Evolutionary conservation across 148 eudicot genomes (phyloP).

Genomic region (Silene uniflora): DNA sequence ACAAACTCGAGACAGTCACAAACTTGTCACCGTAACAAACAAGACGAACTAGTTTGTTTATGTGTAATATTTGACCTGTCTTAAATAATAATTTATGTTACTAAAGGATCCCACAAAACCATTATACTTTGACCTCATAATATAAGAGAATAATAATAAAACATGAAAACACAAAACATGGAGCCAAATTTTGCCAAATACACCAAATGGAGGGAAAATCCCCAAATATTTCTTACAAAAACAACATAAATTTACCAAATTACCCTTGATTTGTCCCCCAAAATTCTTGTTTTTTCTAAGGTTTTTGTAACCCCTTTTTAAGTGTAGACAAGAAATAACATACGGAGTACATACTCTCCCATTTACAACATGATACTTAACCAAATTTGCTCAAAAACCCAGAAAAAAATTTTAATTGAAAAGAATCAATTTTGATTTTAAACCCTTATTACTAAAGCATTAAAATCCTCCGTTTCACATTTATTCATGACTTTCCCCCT

Average conservation of each 20-base stretch:
- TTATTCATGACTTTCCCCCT: conserved; percentile 9
- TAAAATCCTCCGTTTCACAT: conserved; percentile 20
- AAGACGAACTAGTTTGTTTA: too few species aligned
- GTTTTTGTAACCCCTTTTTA: background rate
- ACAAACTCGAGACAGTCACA: too few species aligned
- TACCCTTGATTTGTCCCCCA: conserved; percentile 12
- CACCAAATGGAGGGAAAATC: conserved; percentile 32
- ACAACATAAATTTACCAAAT: background rate
- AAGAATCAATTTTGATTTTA: conserved; percentile 16
- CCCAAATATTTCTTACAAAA: background rate
- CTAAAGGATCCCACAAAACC: too few species aligned
- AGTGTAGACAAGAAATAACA: too few species aligned
- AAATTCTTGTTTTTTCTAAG: background rate
- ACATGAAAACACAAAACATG: background rate
- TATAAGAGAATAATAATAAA: too few species aligned
- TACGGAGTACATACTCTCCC: too few species aligned
- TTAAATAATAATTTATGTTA: too few species aligned
- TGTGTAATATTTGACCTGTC: too few species aligned
- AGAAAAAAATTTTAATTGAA: background rate
- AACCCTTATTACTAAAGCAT: conserved; percentile 11
- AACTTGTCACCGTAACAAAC: too few species aligned
- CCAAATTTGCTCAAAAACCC: conserved; percentile 10
- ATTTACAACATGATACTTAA: too few species aligned
- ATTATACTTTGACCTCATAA: too few species aligned
- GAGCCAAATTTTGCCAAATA: conserved; percentile 22